Base-by-base conservation (phyloP, 441 rosid genomes). In the Jatropha multifida region DNA sequence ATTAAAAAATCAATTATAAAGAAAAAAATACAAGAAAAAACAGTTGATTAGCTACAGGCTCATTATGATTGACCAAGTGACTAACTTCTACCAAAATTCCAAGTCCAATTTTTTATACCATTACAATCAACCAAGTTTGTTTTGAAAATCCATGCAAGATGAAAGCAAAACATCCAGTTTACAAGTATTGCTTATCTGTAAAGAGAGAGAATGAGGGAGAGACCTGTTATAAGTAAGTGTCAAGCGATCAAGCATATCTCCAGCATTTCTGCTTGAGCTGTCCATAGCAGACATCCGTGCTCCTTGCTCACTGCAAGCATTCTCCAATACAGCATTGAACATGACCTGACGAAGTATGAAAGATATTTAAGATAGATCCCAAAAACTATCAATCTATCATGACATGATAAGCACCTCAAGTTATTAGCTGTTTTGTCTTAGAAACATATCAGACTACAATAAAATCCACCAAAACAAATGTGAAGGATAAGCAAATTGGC, bases 211-310 rank as follows among this genome's bases (percentile, higher is more conserved):
- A 4, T 32, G 32, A 32, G 32, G 2, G 32, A 73, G 76, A 75
- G 79, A 91, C 96, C 91, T 88, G 94, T 95, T 95, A 82, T 95
- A 95, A 7, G 94, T 88, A 71, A 94, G 93, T 67, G 96, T 93
- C 76, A 94, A 90, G 68, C 97, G 94, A 77, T 93, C 96, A 80
- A 94, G 99, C 99, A 94, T 89, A 2, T 94, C 99, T 15, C 99
- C 99, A 48, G 98, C 98, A 85, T 94, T 94, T 84, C 97, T 90
- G 88, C 98, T 94, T 60, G 99, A 94, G 84, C 94, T 90, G 78
- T 94, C 99, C 99, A 94, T 94, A 51, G 99, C 99, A 80, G 97
- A 93, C 99, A 95, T 93, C 80, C 98, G 90, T 7, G 96, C 97
- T 75, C 98, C 98, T 87, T 88, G 90, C 86, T 93, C 97, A 88